These are phyloP conservation scores for Aspergillus sclerotiicarbonarius DNA, from an alignment of 495 filamentous ascomycete species.

Conservation along the genomic window DNA sequence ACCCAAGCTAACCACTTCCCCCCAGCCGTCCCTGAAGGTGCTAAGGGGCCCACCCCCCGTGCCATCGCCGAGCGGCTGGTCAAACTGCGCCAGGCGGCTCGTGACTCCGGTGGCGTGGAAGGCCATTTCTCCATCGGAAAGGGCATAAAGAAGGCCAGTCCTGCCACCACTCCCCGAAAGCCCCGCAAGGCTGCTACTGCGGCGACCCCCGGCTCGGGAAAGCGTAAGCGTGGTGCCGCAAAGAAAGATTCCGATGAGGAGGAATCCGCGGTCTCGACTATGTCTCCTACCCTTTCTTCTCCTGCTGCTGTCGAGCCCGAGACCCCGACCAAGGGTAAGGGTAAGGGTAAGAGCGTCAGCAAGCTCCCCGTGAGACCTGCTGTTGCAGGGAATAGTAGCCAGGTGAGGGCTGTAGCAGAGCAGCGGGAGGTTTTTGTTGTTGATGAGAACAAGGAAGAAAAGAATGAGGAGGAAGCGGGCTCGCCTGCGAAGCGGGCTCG, in stretches of 20 bases:
- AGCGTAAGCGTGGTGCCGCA: slow-evolving; percentile 11
- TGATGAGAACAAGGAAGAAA: no score
- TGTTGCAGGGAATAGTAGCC: not conserved
- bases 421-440: no score
- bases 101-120: not conserved
- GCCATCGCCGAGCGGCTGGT: slow-evolving; percentile 49
- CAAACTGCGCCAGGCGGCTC: slow-evolving; percentile 35
- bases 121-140: slow-evolving; percentile 22
- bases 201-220: slow-evolving; percentile 7
- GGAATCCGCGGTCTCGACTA: no score
- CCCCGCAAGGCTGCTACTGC: slow-evolving; percentile 3
- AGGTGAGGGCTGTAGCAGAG: not conserved
- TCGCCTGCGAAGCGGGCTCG: slow-evolving; percentile 15
- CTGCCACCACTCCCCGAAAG: slow-evolving; percentile 15
- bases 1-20: not conserved
- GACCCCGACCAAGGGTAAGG: not conserved
- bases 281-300: no score
- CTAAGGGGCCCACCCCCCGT: slow-evolving; percentile 40
- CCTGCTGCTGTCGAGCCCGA: not conserved
- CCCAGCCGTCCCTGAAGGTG: slow-evolving; percentile 18
- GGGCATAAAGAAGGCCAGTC: slow-evolving; percentile 1
- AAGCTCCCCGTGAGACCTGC: not conserved
- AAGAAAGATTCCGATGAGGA: not conserved
- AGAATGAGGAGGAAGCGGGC: not conserved
- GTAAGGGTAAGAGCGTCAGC: not conserved